These are phyloP conservation scores for Lactarius trivialis DNA, from an alignment of 768 basidiomycete genomes.

Conservation along the genomic window DNA sequence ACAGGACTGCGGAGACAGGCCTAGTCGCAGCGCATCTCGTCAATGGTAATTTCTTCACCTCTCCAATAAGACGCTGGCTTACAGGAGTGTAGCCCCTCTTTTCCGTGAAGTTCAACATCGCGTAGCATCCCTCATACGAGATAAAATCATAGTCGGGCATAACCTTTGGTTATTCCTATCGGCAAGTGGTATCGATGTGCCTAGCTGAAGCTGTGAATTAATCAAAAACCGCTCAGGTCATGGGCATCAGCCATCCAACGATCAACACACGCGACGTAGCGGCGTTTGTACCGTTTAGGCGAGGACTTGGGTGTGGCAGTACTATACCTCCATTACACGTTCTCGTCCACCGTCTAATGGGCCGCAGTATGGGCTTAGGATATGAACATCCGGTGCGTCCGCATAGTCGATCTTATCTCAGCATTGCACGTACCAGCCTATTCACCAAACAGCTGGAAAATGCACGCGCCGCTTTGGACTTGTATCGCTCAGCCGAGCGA, in stretches of 20 bases:
- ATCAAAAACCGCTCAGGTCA: constrained; percentile 31
- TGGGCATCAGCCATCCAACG: constrained; percentile 46
- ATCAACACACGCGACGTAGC: constrained; percentile 50
- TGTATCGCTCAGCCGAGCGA: constrained; percentile 47
- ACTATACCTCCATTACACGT: constrained; percentile 33
- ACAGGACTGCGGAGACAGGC: constrained; percentile 42
- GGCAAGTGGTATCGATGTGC: constrained; percentile 29
- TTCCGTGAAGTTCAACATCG: constrained; percentile 43
- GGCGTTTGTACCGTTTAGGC: constrained; percentile 44
- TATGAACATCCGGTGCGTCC: constrained; percentile 44
- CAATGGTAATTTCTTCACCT: constrained; percentile 30
- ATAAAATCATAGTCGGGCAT: constrained; percentile 52
- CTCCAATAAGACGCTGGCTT: background rate
- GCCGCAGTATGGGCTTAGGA: constrained; percentile 36
- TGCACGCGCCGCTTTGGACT: constrained; percentile 44
- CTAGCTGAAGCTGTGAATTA: background rate
- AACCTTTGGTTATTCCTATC: constrained; percentile 48
- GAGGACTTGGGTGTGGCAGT: constrained; percentile 31
- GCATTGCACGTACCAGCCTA: background rate
- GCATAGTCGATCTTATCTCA: background rate
- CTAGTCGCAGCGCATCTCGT: constrained; percentile 36
- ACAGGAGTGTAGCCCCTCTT: constrained; percentile 34
- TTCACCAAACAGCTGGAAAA: constrained; percentile 36
- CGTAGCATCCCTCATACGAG: constrained; percentile 37
- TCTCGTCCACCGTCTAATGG: constrained; percentile 43